A percentile compares a stretch with the other conserved stretches of the same genome.
Evolutionary conservation across 225 moss, liverwort and hornwort genomes (phyloP).

Genomic region (Pseudisothecium myosuroides): DNA sequence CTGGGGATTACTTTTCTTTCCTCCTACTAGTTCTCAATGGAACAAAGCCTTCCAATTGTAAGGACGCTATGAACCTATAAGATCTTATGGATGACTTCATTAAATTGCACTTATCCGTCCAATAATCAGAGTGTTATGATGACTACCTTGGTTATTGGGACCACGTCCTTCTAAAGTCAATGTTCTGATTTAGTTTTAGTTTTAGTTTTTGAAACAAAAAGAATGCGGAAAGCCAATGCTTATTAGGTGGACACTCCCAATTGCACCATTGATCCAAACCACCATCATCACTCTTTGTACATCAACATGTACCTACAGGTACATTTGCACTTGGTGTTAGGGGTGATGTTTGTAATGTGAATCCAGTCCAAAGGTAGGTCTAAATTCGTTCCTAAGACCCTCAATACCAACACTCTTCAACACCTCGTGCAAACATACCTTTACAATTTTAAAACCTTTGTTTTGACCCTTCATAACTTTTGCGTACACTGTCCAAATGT

Average conservation of each 20-base stretch:
- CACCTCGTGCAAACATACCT: too few species aligned
- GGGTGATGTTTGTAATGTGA: too few species aligned
- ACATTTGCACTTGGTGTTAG: too few species aligned
- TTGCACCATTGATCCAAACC: accelerated
- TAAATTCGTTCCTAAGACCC: too few species aligned
- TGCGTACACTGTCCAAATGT: accelerated
- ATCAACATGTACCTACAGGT: neutral
- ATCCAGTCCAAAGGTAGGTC: too few species aligned
- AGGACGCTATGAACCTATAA: accelerated
- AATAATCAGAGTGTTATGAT: neutral
- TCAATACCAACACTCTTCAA: too few species aligned
- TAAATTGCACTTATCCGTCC: too few species aligned
- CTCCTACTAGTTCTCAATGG: accelerated
- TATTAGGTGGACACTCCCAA: neutral
- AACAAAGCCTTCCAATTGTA: accelerated
- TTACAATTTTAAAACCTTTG: neutral
- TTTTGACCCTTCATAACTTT: neutral
- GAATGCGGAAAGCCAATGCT: neutral
- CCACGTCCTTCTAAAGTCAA: accelerated
- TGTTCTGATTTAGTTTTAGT: neutral
- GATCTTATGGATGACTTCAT: accelerated
- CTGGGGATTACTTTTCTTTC: neutral
- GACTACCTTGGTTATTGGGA: accelerated
- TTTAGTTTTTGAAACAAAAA: neutral
- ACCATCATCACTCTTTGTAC: neutral